Evolutionary conservation across 129 eudicot genomes (phyloP).

Genomic region (Artemisia annua): DNA sequence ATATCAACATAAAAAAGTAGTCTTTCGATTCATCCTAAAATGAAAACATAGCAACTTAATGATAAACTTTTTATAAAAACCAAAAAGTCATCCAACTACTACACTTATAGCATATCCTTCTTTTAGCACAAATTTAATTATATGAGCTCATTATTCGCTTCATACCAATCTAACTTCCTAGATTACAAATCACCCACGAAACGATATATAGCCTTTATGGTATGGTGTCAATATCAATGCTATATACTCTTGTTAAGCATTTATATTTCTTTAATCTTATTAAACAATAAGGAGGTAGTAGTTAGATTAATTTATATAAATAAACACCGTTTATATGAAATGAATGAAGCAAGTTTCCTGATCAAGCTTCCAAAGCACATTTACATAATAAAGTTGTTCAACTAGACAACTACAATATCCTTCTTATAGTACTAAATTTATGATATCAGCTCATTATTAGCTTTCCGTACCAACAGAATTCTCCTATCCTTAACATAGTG

Average conservation of each 20-base stretch:
- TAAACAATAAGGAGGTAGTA: neutral
- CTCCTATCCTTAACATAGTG: too few relatives aligned
- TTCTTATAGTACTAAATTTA: too few relatives aligned
- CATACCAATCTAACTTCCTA: neutral
- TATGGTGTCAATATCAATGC: conserved; percentile 15
- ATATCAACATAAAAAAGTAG: neutral
- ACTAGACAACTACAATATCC: too few relatives aligned
- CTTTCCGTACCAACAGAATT: too few relatives aligned
- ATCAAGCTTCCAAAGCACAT: too few relatives aligned
- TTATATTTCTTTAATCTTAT: neutral
- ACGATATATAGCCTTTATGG: neutral
- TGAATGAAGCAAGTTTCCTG: too few relatives aligned
- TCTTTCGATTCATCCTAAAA: conserved; percentile 3
- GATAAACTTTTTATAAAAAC: conserved; percentile 15
- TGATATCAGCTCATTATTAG: too few relatives aligned
- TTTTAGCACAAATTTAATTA: conserved; percentile 12
- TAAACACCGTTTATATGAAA: too few relatives aligned
- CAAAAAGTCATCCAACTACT: conserved; percentile 22
- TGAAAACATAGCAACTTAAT: conserved; percentile 2
- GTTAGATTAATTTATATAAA: neutral
- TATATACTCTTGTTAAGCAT: neutral
- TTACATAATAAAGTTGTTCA: too few relatives aligned
- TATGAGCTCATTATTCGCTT: neutral
- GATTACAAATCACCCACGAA: neutral
- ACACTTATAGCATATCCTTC: conserved; percentile 8